Evolutionary conservation across 2,329 filamentous ascomycete genomes (phyloP), one percentile per base, ranked within the genome.

Genomic region (Thermothelomyces thermophilus): DNA sequence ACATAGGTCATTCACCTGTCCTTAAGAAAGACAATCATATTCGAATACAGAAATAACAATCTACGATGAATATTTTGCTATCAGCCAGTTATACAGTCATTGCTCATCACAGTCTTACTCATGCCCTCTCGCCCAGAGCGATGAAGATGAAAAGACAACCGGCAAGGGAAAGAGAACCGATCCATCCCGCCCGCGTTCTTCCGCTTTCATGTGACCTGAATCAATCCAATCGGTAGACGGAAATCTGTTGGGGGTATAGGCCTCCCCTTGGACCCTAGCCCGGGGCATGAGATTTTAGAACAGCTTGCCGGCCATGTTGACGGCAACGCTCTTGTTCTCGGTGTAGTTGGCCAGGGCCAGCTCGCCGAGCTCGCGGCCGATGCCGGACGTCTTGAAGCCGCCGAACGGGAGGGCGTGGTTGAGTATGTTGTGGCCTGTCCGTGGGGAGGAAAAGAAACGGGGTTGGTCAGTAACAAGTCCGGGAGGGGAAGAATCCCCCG

Each of bases 331-430:
- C 75, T 87, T 87, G 64, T 72, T 79, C 66, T 86, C 77, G 11
- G 80, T 84, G 67, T 86, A 87, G 70, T 83, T 83, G 36, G 73
- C 70, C 50, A 87, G 66, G 1, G 81, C 83, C 37, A 77, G 79
- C 72, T 85, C 82, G 55, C 84, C 83, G 3, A 86, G 72, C 67
- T 94, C 88, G 50, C 86, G 81, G 39, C 87, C 87, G 50, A 90
- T 86, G 54, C 88, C 87, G 22, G 74, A 80, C 70, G 89, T 79
- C 70, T 90, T 91, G 74, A 79, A 88, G 0, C 89, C 88, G 47
- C 85, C 84, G 58, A 90, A 90, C 16, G 50, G 53, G 6, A 50
- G 34, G 8, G 39, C 74, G 69, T 82, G 79, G 66, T 86, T 80
- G 1, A 93, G 71, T 20, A 48, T 28, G 50, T 52, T 52, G 41